These are phyloP conservation scores for Tetrapisispora pingtungensis DNA, from an alignment of 805 yeast genomes.

Conservation along the genomic window DNA sequence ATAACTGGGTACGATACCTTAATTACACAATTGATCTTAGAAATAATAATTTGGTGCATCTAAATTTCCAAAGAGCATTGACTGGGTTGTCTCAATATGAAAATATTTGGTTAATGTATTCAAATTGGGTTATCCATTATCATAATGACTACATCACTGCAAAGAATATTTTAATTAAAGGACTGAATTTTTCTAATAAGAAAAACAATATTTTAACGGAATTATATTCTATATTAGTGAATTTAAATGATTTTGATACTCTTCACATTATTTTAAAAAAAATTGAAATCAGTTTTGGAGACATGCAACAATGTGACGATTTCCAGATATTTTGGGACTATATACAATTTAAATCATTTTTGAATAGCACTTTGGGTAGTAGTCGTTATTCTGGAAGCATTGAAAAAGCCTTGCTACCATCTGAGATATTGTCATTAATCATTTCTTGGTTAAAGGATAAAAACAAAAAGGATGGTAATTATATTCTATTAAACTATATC, in stretches of 20 bases:
- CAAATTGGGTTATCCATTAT: slow-evolving; percentile 21
- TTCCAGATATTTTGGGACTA: slow-evolving; percentile 26
- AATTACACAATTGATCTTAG: slow-evolving; percentile 19
- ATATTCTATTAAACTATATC: slow-evolving; percentile 12
- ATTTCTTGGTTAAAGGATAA: slow-evolving; percentile 14
- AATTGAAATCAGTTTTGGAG: slow-evolving; percentile 8
- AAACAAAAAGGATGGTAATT: slow-evolving; percentile 11
- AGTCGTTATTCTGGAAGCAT: slow-evolving; percentile 13
- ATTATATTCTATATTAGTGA: slow-evolving; percentile 15
- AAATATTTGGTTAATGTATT: slow-evolving; percentile 24
- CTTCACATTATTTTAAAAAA: slow-evolving; percentile 10
- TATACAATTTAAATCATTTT: slow-evolving; percentile 19
- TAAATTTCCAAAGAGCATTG: slow-evolving; percentile 28
- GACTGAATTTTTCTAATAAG: slow-evolving; percentile 14
- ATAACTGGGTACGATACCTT: slow-evolving; percentile 22
- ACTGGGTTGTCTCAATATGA: slow-evolving; percentile 25
- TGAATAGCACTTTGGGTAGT: slow-evolving; percentile 6
- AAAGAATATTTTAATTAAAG: slow-evolving; percentile 16
- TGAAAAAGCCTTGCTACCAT: slow-evolving; percentile 5
- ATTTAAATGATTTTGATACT: slow-evolving; percentile 14
- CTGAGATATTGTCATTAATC: slow-evolving; percentile 9
- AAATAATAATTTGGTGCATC: slow-evolving; percentile 13
- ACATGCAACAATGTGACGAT: slow-evolving; percentile 17
- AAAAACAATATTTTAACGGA: slow-evolving; percentile 17
- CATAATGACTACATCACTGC: slow-evolving; percentile 17